A percentile compares a stretch with the other conserved stretches of the same genome.
Conservation (phyloP, 352 stramenopile species). For the Globisporangium canariense region DNA sequence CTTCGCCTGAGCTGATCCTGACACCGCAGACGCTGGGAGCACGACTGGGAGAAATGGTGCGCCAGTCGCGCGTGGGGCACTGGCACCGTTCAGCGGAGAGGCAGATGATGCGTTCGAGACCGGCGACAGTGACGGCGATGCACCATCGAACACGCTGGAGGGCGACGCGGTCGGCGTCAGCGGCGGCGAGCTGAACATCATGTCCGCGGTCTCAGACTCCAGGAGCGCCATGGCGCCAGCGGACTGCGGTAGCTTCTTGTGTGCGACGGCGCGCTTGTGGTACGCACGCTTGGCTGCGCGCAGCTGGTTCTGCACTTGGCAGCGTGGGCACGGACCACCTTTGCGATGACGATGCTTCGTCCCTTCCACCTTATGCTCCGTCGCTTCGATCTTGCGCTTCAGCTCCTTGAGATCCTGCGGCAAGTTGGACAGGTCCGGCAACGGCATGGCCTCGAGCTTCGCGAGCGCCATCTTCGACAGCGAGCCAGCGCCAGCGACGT, state of each 20-base stretch:
- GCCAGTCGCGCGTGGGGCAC: slow-evolving; percentile 4
- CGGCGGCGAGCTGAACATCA: slow-evolving; percentile 16
- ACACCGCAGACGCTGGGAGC: slow-evolving; percentile 22
- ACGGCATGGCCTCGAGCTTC: slow-evolving; percentile 64
- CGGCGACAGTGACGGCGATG: slow-evolving; percentile 24
- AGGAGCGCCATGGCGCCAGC: slow-evolving; percentile 9
- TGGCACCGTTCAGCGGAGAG: slow-evolving; percentile 6
- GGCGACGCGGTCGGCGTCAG: slow-evolving; percentile 13
- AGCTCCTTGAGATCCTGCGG: slow-evolving; percentile 78
- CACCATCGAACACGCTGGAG: slow-evolving; percentile 21
- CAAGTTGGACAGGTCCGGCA: slow-evolving; percentile 72
- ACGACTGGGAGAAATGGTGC: slow-evolving; percentile 23
- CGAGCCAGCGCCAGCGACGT: slow-evolving; percentile 38
- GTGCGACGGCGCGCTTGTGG: slow-evolving; percentile 73
- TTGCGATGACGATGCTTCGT: slow-evolving; percentile 87
- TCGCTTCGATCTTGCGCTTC: slow-evolving; percentile 84
- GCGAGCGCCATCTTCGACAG: slow-evolving; percentile 63
- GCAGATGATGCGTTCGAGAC: slow-evolving; percentile 13
- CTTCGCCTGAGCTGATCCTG: slow-evolving; percentile 3
- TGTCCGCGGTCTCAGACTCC: slow-evolving; percentile 12
- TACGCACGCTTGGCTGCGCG: slow-evolving; percentile 76
- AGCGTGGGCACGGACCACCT: slow-evolving; percentile 72
- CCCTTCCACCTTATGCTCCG: slow-evolving; percentile 80
- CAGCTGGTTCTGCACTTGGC: slow-evolving; percentile 81
- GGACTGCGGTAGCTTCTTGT: slow-evolving; percentile 78